Base-by-base conservation (phyloP, 306 rosid species). In the Vigna unguiculata region DNA sequence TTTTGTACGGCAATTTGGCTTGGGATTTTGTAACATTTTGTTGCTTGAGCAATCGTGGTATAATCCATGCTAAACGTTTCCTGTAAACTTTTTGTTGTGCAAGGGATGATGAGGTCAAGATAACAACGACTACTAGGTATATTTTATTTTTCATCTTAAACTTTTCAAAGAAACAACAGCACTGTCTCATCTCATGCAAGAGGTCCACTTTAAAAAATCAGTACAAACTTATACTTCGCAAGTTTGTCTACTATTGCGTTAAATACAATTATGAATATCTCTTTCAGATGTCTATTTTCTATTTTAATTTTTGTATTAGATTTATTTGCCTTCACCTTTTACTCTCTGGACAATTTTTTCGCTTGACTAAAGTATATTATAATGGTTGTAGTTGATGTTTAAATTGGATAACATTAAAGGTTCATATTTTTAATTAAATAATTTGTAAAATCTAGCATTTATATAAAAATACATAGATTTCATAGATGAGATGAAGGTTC, bases 1-100 rank as follows among this genome's bases (percentile, higher is more conserved):
- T 82, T 84, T 72, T 73, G 75, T 53, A 65, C 60, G 85, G 74
- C 75, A 67, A 40, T 58, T 57, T 55, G 80, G 76, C 59, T 69
- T 53, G 51, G 72, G 71, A 62, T 81, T 74, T 78, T 72, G 59
- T 64, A 69, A 69, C 72, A 69, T 63, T 71, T 76, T 64, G 45
- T 62, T 81, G 83, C 76, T 71, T 69, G 71, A 76, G 43, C 46
- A 72, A 36, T 78, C 74, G 9, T 77, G n/a, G 69, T 53, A 38
- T 43, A 45, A 24, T 51, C 53, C 38, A 30, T 61, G 66, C 53
- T 25, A 80, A 66, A 68, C 36, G 53, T 62, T 83, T 67, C 63
- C 52, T 19, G 19, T 51, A 65, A 32, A 24, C 28, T 36, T 9
- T 10, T 5, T 71, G 69, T 51, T 75, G 82, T 34, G 34, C 30